Evolutionary conservation across 163 green algal genomes (phyloP).

Genomic region (Chlorella variabilis): DNA sequence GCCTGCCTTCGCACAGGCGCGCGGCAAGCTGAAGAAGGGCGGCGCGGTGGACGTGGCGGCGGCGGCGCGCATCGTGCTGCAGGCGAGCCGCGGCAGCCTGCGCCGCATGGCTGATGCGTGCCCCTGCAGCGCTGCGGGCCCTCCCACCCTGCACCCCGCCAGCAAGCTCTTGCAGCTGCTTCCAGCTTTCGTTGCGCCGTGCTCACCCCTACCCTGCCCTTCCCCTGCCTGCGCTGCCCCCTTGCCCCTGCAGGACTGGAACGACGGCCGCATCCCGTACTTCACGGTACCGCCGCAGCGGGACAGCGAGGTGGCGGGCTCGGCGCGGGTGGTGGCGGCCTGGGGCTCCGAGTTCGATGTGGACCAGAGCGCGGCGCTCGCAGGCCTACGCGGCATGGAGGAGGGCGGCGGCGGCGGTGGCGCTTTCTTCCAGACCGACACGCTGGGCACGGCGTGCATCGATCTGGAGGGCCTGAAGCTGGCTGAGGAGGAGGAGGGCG

Average conservation of each 20-base stretch:
- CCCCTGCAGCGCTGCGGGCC: neutral
- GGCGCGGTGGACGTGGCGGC: constrained; percentile 72
- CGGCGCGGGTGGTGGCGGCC: constrained; percentile 69
- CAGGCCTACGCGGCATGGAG: constrained; percentile 69
- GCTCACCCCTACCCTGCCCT: too few relatives aligned
- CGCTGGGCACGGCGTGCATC: constrained; percentile 47
- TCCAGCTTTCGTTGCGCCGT: too few relatives aligned
- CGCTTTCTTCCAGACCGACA: constrained; percentile 67
- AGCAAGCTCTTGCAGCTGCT: too few relatives aligned
- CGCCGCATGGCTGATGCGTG: neutral
- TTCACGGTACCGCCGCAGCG: constrained; percentile 88
- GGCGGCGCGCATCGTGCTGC: constrained; percentile 71
- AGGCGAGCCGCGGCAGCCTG: constrained; percentile 42
- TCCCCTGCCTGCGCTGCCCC: too few relatives aligned
- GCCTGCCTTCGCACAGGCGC: too few relatives aligned
- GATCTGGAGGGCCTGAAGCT: constrained; percentile 54
- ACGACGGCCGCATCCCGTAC: constrained; percentile 93
- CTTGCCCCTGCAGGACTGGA: constrained; percentile 88
- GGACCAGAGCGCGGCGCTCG: constrained; percentile 71
- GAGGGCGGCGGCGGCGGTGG: constrained; percentile 34
- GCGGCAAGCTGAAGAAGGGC: constrained; percentile 88
- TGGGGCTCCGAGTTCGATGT: constrained; percentile 87
- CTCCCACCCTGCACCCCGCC: too few relatives aligned
- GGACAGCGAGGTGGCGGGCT: constrained; percentile 66
- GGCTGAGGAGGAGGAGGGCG: constrained; percentile 7